Evolutionary conservation across 257 asterid species (phyloP).

Genomic region (Coffea canephora): DNA sequence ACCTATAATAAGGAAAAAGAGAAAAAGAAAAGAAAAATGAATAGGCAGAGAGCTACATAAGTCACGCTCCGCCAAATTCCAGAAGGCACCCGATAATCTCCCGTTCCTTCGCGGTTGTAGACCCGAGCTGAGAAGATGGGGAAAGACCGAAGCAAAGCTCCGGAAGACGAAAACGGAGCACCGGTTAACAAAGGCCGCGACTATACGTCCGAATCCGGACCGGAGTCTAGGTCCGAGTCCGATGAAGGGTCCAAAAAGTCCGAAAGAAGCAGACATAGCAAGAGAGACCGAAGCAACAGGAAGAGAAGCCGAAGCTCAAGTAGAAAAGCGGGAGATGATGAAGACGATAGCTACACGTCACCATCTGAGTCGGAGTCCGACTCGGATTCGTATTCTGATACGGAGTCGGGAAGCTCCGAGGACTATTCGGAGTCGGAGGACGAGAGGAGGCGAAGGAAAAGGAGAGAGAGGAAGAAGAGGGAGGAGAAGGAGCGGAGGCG

Average conservation of each 20-base stretch:
- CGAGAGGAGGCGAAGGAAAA: constrained; percentile 46
- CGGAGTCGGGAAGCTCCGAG: constrained; percentile 32
- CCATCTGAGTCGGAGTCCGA: constrained; percentile 46
- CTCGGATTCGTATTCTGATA: constrained; percentile 28
- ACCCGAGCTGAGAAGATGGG: constrained; percentile 33
- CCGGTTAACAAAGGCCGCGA: constrained; percentile 42
- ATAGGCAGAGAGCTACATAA: no score
- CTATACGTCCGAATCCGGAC: constrained; percentile 35
- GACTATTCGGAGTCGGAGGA: constrained; percentile 23
- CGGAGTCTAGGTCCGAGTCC: constrained; percentile 31
- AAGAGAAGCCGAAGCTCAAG: constrained; percentile 38
- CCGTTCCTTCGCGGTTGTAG: not conserved
- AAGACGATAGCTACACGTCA: constrained; percentile 44
- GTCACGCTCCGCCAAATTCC: no score
- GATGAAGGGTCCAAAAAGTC: constrained; percentile 18
- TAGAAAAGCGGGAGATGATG: constrained; percentile 47
- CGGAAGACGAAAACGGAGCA: constrained; percentile 44
- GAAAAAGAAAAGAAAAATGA: no score
- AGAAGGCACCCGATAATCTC: not conserved
- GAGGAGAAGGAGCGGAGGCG: constrained; percentile 45
- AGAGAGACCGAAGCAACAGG: constrained; percentile 35
- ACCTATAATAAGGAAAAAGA: no score
- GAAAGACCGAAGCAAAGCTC: constrained; percentile 39
- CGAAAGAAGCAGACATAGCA: constrained; percentile 15
- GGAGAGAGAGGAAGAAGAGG: constrained; percentile 42